Base-by-base conservation (phyloP, 495 filamentous ascomycete species). In the Daldinia decipiens region DNA sequence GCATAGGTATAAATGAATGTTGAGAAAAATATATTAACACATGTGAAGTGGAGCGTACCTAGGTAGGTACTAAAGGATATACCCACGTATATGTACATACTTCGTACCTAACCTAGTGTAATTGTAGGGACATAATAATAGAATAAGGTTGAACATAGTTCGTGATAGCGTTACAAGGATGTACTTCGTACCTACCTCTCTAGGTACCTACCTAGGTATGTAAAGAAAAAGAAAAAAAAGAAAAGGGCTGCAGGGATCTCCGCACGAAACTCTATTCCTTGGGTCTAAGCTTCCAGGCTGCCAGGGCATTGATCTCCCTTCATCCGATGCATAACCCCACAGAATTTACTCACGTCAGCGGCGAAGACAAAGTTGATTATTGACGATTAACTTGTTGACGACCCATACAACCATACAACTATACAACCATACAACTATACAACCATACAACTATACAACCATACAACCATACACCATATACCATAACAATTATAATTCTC, bases 301-400 rank as follows among this genome's bases (percentile, higher is more conserved):
- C n/a, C n/a, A n/a, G n/a, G n/a, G n/a, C n/a, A n/a, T 61, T 38
- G 31, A 68, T 72, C 43, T 47, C 70, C 70, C 29, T 72, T 72
- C 70, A 68, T 52, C 65, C 65, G 65, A 72, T 67, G 40, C 62
- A 61, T n/a, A 68, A 62, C 67, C 67, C 67, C 67, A 60, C 61
- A 70, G 13, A 65, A 71, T 43, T 54, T 45, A 67, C 52, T 54
- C 59, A 67, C 68, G 68, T 71, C 63, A 71, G 68, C 62, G 62
- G 62, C 63, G 53, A 67, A 65, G 56, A 53, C 34, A n/a, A 59
- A 8, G 29, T 57, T 38, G 19, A 17, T 38, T 17, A 11, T 27
- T 53, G 26, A 27, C 17, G 24, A 17, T 8, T 47, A 5, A 29
- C 15, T 53, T 31, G 50, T 53, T 53, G 27, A 31, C 50, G 12